phyloP scores from a whole-genome alignment of 306 rosid genomes.

The Senna tora region DNA sequence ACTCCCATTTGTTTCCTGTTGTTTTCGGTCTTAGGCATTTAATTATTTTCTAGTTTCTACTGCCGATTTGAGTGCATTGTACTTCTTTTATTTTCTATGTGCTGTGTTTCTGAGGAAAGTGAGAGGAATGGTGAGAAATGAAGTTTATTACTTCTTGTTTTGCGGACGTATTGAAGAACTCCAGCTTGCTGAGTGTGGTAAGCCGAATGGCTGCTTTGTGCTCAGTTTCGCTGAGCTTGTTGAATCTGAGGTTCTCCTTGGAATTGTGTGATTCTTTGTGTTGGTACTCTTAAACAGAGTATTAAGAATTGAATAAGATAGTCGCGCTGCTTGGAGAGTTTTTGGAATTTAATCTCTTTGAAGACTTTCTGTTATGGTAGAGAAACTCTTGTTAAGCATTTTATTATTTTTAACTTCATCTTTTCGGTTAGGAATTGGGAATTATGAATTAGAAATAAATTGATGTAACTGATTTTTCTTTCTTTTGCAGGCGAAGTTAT shows the following conservation, averaged over 20 bases:
- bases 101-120: conserved; percentile 37
- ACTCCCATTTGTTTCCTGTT: conserved; percentile 11
- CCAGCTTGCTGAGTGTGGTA: conserved; percentile 10
- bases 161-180: conserved; percentile 37
- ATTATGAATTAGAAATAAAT: background rate
- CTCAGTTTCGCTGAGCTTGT: conserved; percentile 27
- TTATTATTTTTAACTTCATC: background rate
- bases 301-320: background rate
- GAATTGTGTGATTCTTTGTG: conserved; percentile 1
- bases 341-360: background rate
- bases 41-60: conserved; percentile 20
- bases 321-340: background rate
- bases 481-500: conserved; percentile 54
- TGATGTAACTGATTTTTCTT: conserved; percentile 26
- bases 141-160: conserved; percentile 36
- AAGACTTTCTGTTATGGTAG: background rate
- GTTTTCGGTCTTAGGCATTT: conserved; percentile 12
- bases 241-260: conserved; percentile 38
- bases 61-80: conserved; percentile 37
- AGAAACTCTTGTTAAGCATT: background rate
- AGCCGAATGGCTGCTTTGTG: conserved; percentile 32
- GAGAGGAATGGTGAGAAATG: conserved; percentile 48
- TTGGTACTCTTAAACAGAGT: background rate
- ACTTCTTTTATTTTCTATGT: background rate
- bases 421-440: background rate